Base-by-base conservation (phyloP, 2,329 filamentous ascomycete species). In the Pleoardoris graminearum region DNA sequence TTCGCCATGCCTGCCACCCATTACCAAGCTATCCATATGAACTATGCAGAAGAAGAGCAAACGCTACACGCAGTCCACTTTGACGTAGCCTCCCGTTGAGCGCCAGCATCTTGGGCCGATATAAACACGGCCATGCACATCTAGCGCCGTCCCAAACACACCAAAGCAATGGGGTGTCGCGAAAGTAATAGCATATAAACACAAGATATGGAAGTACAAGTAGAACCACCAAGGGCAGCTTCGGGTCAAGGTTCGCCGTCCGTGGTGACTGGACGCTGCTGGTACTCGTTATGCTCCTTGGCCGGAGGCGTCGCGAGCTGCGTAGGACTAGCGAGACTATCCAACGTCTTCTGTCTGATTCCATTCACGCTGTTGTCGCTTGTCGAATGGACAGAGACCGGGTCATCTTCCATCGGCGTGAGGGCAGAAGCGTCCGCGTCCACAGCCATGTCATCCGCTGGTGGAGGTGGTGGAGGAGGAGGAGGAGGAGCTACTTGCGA, bases 221-320 rank as follows among this genome's bases (percentile, higher is more conserved):
- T 32, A 42, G 6, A 33, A 19, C 42, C 32, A 32, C 17, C 6
- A 22, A 6, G 4, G 17, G 45, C 38, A 57, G 21, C 22, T n/a
- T n/a, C n/a, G n/a, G n/a, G n/a, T n/a, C n/a, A n/a, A n/a, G n/a
- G 25, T 19, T 12, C 25, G 25, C 47, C 25, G 4, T 43, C 23
- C 14, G 47, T 44, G 7, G 36, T 22, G 25, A 50, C 17, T 17
- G 12, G 8, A 8, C 23, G 37, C 42, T 48, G 42, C 10, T 47
- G 44, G 25, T 38, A 53, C 11, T 43, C 33, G 19, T 53, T 53
- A 33, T 67, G 57, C 37, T 65, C 65, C 37, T 71, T 73, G 10
- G 69, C 73, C 4, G 70, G 68, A 12, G 72, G 78, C 8, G 77
- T 80, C 3, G 77, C 77, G 19, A 77, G 73, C 55, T 80, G 77